A percentile compares a stretch with the other conserved stretches of the same genome.
These are phyloP conservation scores for Taphrina flavorubra DNA, from an alignment of 1,139 yeast species.

Conservation along the genomic window DNA sequence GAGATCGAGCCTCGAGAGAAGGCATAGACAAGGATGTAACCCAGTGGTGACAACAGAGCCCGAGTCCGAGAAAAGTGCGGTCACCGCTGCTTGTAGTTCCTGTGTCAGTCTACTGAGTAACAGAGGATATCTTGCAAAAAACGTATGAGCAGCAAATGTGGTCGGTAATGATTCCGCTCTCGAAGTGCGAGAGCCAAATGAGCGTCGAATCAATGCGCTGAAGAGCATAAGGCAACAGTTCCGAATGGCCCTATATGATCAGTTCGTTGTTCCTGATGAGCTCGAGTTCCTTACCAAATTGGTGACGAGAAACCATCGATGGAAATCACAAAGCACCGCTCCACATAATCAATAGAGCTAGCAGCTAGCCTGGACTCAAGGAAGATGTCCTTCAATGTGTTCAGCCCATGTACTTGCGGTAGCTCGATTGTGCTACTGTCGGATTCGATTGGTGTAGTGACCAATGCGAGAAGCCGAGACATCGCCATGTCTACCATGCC, in stretches of 20 bases:
- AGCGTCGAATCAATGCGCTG: constrained; percentile 75
- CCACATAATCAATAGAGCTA: constrained; percentile 61
- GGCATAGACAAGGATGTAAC: constrained; percentile 73
- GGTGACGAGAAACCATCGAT: constrained; percentile 61
- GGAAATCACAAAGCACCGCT: constrained; percentile 65
- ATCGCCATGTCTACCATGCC: constrained; percentile 59
- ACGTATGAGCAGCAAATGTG: constrained; percentile 57
- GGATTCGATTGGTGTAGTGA: constrained; percentile 54
- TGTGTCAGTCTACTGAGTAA: constrained; percentile 59
- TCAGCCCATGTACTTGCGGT: constrained; percentile 93
- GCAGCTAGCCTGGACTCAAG: constrained; percentile 69
- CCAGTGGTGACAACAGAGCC: constrained; percentile 36
- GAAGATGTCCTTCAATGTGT: constrained; percentile 76
- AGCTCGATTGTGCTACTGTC: constrained; percentile 63
- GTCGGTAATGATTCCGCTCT: constrained; percentile 47
- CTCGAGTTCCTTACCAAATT: constrained; percentile 16
- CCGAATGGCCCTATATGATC: constrained; percentile 68
- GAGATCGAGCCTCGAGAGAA: constrained; percentile 70
- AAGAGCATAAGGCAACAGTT: constrained; percentile 94
- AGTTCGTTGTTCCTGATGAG: neutral
- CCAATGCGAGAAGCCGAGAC: constrained; percentile 52
- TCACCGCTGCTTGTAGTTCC: constrained; percentile 56
- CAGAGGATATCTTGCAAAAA: constrained; percentile 67
- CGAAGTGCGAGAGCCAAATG: constrained; percentile 68
- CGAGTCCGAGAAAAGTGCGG: constrained; percentile 38